Conservation (phyloP, 495 filamentous ascomycete species). For the Penicillium cinerascens region DNA sequence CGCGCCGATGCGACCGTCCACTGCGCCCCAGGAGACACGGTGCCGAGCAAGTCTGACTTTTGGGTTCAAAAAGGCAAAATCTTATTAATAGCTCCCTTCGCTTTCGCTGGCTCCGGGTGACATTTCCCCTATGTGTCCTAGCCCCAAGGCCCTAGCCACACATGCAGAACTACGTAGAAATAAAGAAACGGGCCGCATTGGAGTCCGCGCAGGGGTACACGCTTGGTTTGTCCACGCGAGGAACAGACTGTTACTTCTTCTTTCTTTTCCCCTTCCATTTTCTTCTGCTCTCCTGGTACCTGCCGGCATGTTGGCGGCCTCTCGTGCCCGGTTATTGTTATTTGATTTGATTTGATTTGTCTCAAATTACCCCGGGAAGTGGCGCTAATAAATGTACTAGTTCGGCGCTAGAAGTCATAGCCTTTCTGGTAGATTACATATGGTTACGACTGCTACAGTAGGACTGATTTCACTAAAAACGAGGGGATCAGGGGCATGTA, state of each 20-base stretch:
- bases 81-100: not conserved
- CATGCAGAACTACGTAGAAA: not conserved
- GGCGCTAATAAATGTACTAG: too few relatives aligned
- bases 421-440: too few relatives aligned
- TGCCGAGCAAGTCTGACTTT: not conserved
- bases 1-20: conserved; percentile 9
- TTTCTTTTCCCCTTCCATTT: not conserved
- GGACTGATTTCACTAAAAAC: too few relatives aligned
- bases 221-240: not conserved
- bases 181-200: not conserved
- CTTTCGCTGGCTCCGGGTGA: not conserved
- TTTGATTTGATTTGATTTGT: too few relatives aligned
- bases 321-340: too few relatives aligned
- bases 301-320: too few relatives aligned
- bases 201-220: not conserved
- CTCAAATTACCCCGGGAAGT: too few relatives aligned
- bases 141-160: not conserved
- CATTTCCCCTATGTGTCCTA: not conserved
- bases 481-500: too few relatives aligned
- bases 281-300: not conserved
- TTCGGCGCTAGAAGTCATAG: too few relatives aligned
- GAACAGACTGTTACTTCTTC: too few relatives aligned
- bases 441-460: too few relatives aligned
- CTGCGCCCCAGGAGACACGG: not conserved
- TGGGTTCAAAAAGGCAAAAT: not conserved